Evolutionary conservation across 345 rosid genomes (phyloP), one percentile per base, ranked within the genome.

Genomic region (Rhodomyrtus tomentosa): DNA sequence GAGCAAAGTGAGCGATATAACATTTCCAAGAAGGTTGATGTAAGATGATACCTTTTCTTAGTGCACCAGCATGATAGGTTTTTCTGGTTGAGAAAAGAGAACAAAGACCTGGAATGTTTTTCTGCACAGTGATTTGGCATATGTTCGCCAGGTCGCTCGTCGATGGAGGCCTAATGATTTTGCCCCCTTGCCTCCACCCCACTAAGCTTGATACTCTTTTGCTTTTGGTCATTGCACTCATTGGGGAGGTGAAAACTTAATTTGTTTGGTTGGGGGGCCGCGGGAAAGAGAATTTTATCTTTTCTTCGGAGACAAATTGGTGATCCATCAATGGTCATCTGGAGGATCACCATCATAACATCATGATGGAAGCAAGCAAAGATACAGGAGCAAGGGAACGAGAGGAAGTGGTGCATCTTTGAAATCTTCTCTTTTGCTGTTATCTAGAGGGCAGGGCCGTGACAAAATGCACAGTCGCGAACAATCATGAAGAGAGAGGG

Each of bases 211-310:
- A 59, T 55, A 74, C 85, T 51, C 84, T 86, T 88, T 87, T 74
- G 74, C 82, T 85, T 87, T 87, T 84, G 83, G 50, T 68, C 54
- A n/a, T 5, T 55, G 88, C 87, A 88, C 87, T 87, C 87, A 89
- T 86, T 85, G 79, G 42, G 40, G 53, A 51, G 84, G 85, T 53
- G 85, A 73, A 82, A 83, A 38, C 56, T 36, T 85, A 84, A n/a
- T n/a, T n/a, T n/a, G n/a, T n/a, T n/a, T n/a, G n/a, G n/a, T n/a
- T 52, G 82, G 24, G 83, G 84, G 27, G 59, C n/a, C n/a, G n/a
- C n/a, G 18, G 82, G 48, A 68, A 24, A 68, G 76, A 36, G 45
- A 68, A 42, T 54, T 25, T 36, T 36, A n/a, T 18, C 83, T 85
- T 87, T 55, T 85, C 55, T 49, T 49, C 6, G 79, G 40, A 68